phyloP scores from a whole-genome alignment of 306 rosid species.

The Morella rubra region DNA sequence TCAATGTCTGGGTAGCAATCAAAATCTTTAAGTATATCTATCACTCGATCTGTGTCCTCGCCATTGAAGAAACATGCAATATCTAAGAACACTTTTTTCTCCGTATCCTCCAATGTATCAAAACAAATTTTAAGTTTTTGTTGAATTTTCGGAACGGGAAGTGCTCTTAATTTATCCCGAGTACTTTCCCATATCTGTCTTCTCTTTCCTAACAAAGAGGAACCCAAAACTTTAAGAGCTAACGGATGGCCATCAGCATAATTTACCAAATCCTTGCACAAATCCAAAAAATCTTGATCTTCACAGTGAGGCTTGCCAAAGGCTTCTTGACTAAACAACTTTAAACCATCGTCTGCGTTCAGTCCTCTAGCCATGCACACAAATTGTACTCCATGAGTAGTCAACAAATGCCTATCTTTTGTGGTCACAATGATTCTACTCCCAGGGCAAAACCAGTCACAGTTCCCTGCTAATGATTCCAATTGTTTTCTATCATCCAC shows the following conservation, averaged over 20 bases:
- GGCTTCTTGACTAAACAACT: conserved; percentile 21
- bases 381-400: not conserved
- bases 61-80: conserved; percentile 35
- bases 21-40: not conserved
- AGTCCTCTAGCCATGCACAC: conserved; percentile 5
- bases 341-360: conserved; percentile 4
- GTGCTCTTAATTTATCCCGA: not conserved
- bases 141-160: not conserved
- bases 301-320: not conserved
- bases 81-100: conserved; percentile 20
- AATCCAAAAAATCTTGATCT: not conserved
- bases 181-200: conserved; percentile 17
- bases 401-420: not conserved
- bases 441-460: not conserved
- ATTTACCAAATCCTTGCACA: not conserved
- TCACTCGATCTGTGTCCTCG: conserved; percentile 8
- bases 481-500: not conserved
- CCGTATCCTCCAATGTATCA: conserved; percentile 17
- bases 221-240: conserved; percentile 29
- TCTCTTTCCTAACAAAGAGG: conserved; percentile 5
- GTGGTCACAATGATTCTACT: not conserved
- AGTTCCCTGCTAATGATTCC: not conserved
- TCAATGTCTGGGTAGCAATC: not conserved
- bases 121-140: conserved; percentile 8
- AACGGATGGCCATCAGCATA: conserved; percentile 32